Percentiles rank a stretch among this genome's conserved stretches.
phyloP scores from a whole-genome alignment of 2,329 filamentous ascomycete genomes.

The Pseudogymnoascus sp. region DNA sequence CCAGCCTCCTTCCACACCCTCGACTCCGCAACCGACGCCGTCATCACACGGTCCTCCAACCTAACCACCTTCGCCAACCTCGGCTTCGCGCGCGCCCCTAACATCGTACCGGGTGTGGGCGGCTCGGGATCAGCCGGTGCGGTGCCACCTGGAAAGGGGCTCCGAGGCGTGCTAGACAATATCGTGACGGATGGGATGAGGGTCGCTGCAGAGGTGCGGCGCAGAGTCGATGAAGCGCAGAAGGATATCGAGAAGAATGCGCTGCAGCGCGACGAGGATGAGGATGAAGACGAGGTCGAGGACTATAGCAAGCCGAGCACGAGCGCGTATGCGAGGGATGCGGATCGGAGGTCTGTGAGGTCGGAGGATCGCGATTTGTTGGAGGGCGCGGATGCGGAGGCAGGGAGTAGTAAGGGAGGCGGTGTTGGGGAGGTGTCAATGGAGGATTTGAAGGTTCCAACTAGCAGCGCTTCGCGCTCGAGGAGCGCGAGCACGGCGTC shows the following conservation, averaged over 20 bases:
- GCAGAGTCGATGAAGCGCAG: conserved; percentile 93
- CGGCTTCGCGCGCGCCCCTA: conserved; percentile 44
- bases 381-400: conserved; percentile 66
- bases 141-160: conserved; percentile 54
- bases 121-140: conserved; percentile 25
- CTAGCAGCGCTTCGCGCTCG: conserved; percentile 23
- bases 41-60: conserved; percentile 52
- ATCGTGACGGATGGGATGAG: conserved; percentile 97
- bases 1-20: conserved; percentile 86
- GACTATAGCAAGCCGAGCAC: conserved; percentile 42
- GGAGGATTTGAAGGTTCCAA: conserved; percentile 16
- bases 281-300: conserved; percentile 64
- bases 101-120: conserved; percentile 35
- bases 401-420: conserved; percentile 38
- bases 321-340: conserved; percentile 48
- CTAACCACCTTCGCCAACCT: conserved; percentile 81
- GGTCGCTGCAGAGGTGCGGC: conserved; percentile 83
- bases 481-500: conserved; percentile 26
- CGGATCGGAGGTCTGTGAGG: conserved; percentile 56
- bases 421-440: conserved; percentile 16
- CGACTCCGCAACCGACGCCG: conserved; percentile 43
- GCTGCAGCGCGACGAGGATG: conserved; percentile 58
- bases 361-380: conserved; percentile 64
- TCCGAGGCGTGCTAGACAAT: conserved; percentile 90
- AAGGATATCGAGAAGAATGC: conserved; percentile 82